Evolutionary conservation across 768 basidiomycete species (phyloP), one percentile per base, ranked within the genome.

Genomic region (Austroboletus eburneus): DNA sequence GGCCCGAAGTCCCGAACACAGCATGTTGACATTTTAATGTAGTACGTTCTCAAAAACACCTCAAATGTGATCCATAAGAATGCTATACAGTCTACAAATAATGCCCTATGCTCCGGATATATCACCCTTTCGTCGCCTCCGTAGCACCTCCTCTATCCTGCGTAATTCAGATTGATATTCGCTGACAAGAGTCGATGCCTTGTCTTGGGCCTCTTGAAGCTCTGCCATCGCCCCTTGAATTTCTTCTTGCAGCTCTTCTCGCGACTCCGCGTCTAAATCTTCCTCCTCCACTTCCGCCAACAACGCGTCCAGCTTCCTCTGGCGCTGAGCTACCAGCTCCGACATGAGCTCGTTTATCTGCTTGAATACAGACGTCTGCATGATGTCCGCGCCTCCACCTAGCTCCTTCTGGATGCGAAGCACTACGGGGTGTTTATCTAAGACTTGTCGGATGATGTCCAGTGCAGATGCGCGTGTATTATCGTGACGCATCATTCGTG

Each of bases 401-500:
- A 81, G 63, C 55, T 83, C 80, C n/a, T 58, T 57, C 52, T 82
- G 81, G 41, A 83, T 79, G 18, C 69, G 72, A 12, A 83, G 65
- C 0, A 69, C 60, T 0, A 69, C 48, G 0, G 75, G 72, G 1
- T 53, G 43, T 29, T 68, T 72, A 30, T 61, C 53, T 4, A 77
- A 37, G 33, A 83, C 57, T 4, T 57, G 56, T 5, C 62, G 63
- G 2, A 83, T 43, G 39, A 82, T 75, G 5, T 40, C 52, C 7
- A 70, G 68, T 2, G 75, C 80, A 7, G 78, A 78, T 25, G 67
- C 61, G 4, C 62, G 46, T 3, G 70, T 72, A 46, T 72, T 70
- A 38, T 70, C 45, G 49, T 78, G 74, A 9, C 78, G 73, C 38
- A 65, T 49, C 35, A 79, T 59, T 21, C 55, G 54, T 6, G 76